Evolutionary conservation across 1,139 yeast genomes (phyloP).

Genomic region (Kodamaea alishanica): DNA sequence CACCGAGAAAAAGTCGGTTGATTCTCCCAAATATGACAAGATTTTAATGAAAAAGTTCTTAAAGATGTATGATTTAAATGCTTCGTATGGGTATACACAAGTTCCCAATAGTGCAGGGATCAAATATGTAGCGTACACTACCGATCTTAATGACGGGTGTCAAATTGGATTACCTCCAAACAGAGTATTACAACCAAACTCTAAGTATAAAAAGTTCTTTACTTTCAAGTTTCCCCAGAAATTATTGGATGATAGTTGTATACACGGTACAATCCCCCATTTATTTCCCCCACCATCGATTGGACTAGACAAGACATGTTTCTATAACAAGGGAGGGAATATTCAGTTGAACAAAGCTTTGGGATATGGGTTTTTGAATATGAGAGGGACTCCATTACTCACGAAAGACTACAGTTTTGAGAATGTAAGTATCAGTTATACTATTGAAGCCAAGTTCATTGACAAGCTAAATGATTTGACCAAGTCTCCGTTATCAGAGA

Average conservation of each 20-base stretch:
- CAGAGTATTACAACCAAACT: constrained; percentile 48
- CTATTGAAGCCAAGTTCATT: constrained; percentile 44
- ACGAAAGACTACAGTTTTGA: constrained; percentile 43
- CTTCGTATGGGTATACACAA: constrained; percentile 40
- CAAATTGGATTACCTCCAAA: constrained; percentile 50
- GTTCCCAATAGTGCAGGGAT: constrained; percentile 52
- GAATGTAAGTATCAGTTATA: constrained; percentile 39
- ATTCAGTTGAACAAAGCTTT: constrained; percentile 40
- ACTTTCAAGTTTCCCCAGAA: constrained; percentile 60
- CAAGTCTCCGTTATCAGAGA: constrained; percentile 29
- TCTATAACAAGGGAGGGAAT: constrained; percentile 32
- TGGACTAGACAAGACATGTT: constrained; percentile 52
- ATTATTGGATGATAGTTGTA: constrained; percentile 55
- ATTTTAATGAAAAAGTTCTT: constrained; percentile 42
- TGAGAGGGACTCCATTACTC: constrained; percentile 42
- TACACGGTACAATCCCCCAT: constrained; percentile 51
- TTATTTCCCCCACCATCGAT: constrained; percentile 61
- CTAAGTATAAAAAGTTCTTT: constrained; percentile 58
- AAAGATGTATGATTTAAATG: constrained; percentile 48
- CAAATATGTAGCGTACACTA: constrained; percentile 41
- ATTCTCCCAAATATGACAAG: constrained; percentile 17
- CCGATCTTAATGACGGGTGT: constrained; percentile 47
- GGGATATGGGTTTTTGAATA: constrained; percentile 42
- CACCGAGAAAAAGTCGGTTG: constrained; percentile 23
- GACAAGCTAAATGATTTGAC: constrained; percentile 32